phyloP scores from a whole-genome alignment of 2,329 filamentous ascomycete genomes.

The Diaporthe amygdali region DNA sequence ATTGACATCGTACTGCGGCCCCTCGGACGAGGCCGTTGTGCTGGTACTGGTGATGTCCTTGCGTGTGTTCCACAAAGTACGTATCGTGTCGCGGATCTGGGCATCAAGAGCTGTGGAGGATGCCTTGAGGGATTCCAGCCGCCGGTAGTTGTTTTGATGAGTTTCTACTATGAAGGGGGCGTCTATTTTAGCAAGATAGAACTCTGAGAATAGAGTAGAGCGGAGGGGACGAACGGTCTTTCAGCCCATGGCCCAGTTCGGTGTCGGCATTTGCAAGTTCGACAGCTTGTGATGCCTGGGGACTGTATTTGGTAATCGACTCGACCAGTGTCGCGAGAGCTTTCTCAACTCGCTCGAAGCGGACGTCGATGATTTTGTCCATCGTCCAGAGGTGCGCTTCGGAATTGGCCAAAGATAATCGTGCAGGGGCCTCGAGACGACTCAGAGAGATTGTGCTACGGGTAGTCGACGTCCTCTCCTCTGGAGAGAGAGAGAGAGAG shows the following conservation, averaged over 20 bases:
- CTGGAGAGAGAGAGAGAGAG: no score
- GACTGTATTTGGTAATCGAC: slow-evolving; percentile 83
- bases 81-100: slow-evolving; percentile 74
- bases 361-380: slow-evolving; percentile 66
- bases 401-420: not conserved
- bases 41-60: slow-evolving; percentile 72
- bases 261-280: slow-evolving; percentile 75
- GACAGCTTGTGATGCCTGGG: slow-evolving; percentile 68
- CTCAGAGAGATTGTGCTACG: not conserved
- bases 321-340: slow-evolving; percentile 74
- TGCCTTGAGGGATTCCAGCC: slow-evolving; percentile 71
- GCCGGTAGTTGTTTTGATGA: slow-evolving; percentile 77
- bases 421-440: not conserved
- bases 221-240: slow-evolving; percentile 56
- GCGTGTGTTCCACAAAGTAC: slow-evolving; percentile 73
- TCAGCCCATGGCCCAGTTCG: slow-evolving; percentile 68
- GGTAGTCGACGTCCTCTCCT: not conserved
- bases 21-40: slow-evolving; percentile 59
- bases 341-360: slow-evolving; percentile 71
- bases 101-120: slow-evolving; percentile 69
- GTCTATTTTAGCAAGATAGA: slow-evolving; percentile 1
- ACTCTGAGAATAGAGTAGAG: not conserved
- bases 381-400: slow-evolving; percentile 43
- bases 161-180: slow-evolving; percentile 54
- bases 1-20: slow-evolving; percentile 60